Evolutionary conservation across 768 basidiomycete genomes (phyloP), one percentile per base, ranked within the genome.

Genomic region (Udeniomyces megalosporus): DNA sequence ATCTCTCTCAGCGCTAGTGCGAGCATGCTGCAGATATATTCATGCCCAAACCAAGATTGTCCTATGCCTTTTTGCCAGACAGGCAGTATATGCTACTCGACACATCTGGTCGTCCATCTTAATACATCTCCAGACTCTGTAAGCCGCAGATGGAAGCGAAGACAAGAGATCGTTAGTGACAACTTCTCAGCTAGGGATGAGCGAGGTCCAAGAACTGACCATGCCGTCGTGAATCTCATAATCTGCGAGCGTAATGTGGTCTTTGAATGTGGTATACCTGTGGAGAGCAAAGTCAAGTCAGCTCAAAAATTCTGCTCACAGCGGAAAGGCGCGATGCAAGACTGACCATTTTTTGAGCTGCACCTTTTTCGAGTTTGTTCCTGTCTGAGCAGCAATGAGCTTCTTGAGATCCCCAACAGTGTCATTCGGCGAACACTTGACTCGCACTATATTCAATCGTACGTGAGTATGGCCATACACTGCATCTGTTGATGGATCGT

Each of bases 341-440:
- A 74, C 84, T 62, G 67, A 88, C 95, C 92, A 96, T 80, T 96
- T 96, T 84, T 95, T 97, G 57, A 99, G 76, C 70, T 83, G 80
- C 62, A 99, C 93, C 64, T 93, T 97, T 35, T 74, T 75, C 4
- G 76, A 69, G 70, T 88, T 82, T 17, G 93, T 95, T 58, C 95
- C 95, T 0, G 82, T 95, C 74, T 99, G 95, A 0, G 91, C 93
- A 1, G 85, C 93, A 68, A 99, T 96, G 64, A 99, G 83, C 74
- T 85, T 86, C 80, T 97, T 97, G 66, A 99, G 78, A 72, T 96
- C 93, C 46, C 93, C 93, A 38, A 99, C 88, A 1, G 95, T 97
- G 72, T 99, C 95, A 15, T 93, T 84, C 4, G 88, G 81, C 22
- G 74, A 69, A 77, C 92, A 95, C 75, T 96, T 95, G 70, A 96